These are phyloP conservation scores for Lentinus tigrinus DNA, from an alignment of 768 basidiomycete genomes.

Conservation along the genomic window DNA sequence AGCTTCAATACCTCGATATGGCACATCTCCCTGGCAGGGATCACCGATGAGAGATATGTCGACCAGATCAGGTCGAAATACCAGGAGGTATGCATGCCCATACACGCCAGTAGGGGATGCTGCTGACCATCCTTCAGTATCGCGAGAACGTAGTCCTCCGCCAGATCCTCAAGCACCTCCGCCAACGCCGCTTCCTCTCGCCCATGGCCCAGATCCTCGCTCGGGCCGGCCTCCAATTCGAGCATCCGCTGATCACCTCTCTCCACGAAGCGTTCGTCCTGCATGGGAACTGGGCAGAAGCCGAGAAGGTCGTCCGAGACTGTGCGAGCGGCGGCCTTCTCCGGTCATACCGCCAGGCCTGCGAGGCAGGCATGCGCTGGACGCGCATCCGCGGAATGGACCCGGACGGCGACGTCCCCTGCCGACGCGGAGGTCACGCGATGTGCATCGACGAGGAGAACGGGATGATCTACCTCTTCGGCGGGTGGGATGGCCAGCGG, in stretches of 20 bases:
- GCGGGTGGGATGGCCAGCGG: slow-evolving; percentile 75
- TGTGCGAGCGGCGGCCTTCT: slow-evolving; percentile 61
- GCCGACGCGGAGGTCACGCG: slow-evolving; percentile 73
- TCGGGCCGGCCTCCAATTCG: slow-evolving; percentile 54
- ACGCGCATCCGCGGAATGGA: slow-evolving; percentile 57
- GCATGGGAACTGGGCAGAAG: slow-evolving; percentile 58
- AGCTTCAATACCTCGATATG: slow-evolving; percentile 82
- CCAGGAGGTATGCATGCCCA: slow-evolving; percentile 50
- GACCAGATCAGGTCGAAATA: slow-evolving; percentile 50
- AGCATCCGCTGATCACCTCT: slow-evolving; percentile 69
- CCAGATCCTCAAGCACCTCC: slow-evolving; percentile 73
- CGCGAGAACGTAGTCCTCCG: slow-evolving; percentile 65
- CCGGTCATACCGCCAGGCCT: slow-evolving; percentile 52
- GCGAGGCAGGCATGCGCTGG: slow-evolving; percentile 64
- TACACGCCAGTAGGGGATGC: background rate
- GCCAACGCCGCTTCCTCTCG: slow-evolving; percentile 68
- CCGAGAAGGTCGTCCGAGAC: slow-evolving; percentile 52
- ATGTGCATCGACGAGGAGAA: slow-evolving; percentile 74
- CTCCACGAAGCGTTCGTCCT: slow-evolving; percentile 66
- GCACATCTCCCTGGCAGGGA: slow-evolving; percentile 65
- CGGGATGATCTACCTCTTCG: slow-evolving; percentile 70
- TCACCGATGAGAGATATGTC: slow-evolving; percentile 55
- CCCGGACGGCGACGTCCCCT: slow-evolving; percentile 63
- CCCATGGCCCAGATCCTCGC: slow-evolving; percentile 60
- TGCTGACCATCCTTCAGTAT: slow-evolving; percentile 42